Base-by-base conservation (phyloP, 352 stramenopile genomes). In the Poterioochromonas sp. region DNA sequence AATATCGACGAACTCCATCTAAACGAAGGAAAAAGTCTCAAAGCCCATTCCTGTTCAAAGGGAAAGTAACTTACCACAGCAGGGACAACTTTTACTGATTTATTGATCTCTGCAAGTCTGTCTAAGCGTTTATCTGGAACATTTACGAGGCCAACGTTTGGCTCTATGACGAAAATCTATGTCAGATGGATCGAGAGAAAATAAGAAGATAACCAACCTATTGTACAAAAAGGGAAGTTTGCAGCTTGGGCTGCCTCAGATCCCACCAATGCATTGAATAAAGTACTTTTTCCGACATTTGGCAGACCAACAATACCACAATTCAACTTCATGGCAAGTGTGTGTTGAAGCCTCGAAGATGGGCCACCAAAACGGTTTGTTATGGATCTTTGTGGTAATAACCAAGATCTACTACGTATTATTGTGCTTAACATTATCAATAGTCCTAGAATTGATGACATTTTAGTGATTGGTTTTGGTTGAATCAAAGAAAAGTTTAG, bases 211-310 rank as follows among this genome's bases (percentile, higher is more conserved):
- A 68, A 35, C 18, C 69, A 5, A 76, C 69, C 69, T 70, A 95
- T 96, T 1, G 91, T 96, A 82, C 90, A 94, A 78, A 95, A 95
- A 5, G 86, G 89, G 80, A 92, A 96, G 79, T 95, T 95, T n/a
- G 84, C 89, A 20, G 87, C 87, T 81, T 91, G 85, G 32, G 90
- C 90, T 47, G 83, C 85, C 91, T 87, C 41, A 53, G 65, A 81
- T 92, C 89, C 87, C 26, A 88, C 92, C 0, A 99, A 81, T 41
- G 93, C 95, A 89, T 99, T 99, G 88, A 99, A 99, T 62, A 99
- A 91, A 32, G 95, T 99, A 35, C 88, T 97, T 86, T 99, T 99
- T 82, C 96, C 96, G 40, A 99, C 96, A 86, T 99, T 99, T 26
- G 96, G 96, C n/a, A 99, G 84, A 51, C 97, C 96, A 65, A 65